Conservation (phyloP, 768 basidiomycete species). For the Mycena albidolilacea region DNA sequence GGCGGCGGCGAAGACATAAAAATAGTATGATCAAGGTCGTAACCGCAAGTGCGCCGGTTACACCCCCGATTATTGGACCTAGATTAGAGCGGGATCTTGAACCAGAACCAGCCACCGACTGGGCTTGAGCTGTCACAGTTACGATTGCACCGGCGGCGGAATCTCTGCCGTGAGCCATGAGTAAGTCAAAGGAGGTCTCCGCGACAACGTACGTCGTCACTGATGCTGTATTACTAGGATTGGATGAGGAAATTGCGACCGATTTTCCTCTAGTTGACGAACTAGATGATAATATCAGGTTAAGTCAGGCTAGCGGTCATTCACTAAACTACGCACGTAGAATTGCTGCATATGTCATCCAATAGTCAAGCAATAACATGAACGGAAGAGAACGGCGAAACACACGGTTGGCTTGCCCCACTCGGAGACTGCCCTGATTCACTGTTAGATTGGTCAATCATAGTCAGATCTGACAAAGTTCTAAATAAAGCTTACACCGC, state of each 20-base stretch:
- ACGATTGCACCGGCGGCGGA: not conserved
- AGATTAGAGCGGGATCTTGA: conserved; percentile 19
- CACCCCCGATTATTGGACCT: conserved; percentile 15
- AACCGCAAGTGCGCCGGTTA: conserved; percentile 21
- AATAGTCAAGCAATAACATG: not conserved
- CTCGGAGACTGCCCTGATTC: not conserved
- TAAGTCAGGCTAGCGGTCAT: not conserved
- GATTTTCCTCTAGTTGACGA: not conserved
- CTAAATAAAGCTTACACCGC: not conserved
- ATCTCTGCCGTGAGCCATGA: not conserved
- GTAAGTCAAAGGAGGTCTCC: not conserved
- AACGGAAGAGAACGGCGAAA: not conserved
- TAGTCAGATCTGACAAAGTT: not conserved
- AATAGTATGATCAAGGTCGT: conserved; percentile 1
- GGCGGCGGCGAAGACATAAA: conserved; percentile 11
- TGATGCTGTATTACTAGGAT: not conserved
- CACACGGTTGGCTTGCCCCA: not conserved
- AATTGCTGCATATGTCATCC: not conserved
- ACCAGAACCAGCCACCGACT: not conserved
- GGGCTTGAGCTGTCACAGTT: conserved; percentile 10
- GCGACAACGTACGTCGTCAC: not conserved
- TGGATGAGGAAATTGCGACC: not conserved
- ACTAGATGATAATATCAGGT: not conserved
- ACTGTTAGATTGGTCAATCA: not conserved
- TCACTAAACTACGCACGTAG: not conserved